Evolutionary conservation across 345 rosid genomes (phyloP).

Genomic region (Toxicodendron radicans): DNA sequence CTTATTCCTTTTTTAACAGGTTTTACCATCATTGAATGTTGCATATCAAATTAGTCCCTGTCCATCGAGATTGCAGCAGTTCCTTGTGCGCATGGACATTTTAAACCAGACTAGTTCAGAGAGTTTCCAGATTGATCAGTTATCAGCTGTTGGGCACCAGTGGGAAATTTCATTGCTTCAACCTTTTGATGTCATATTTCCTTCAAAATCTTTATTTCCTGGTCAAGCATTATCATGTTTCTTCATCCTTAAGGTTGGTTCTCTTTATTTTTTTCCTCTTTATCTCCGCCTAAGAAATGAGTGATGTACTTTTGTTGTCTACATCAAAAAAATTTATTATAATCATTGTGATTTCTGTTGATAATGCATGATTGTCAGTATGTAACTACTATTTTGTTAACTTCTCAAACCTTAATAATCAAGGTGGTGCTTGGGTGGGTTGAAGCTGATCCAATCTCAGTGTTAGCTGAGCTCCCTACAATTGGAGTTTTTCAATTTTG

Average conservation of each 20-base stretch:
- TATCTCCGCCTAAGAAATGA: constrained; percentile 8
- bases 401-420: neutral
- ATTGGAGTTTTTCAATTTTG: neutral
- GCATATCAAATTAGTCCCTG: constrained; percentile 75
- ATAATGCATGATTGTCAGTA: neutral
- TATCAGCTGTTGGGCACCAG: constrained; percentile 71
- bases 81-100: constrained; percentile 82
- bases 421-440: neutral
- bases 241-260: constrained; percentile 75
- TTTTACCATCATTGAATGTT: constrained; percentile 76
- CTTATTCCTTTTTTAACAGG: constrained; percentile 40
- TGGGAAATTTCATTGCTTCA: constrained; percentile 88
- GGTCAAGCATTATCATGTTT: constrained; percentile 87
- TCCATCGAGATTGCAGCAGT: constrained; percentile 77
- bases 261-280: neutral
- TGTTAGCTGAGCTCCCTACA: neutral
- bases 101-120: constrained; percentile 72
- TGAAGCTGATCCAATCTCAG: neutral
- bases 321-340: neutral
- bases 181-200: constrained; percentile 58
- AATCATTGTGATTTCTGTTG: neutral
- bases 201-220: constrained; percentile 61
- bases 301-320: neutral
- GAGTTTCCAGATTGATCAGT: constrained; percentile 72
- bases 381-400: neutral